Conservation (phyloP, 805 yeast species). For the Schwanniomyces vanrijiae region DNA sequence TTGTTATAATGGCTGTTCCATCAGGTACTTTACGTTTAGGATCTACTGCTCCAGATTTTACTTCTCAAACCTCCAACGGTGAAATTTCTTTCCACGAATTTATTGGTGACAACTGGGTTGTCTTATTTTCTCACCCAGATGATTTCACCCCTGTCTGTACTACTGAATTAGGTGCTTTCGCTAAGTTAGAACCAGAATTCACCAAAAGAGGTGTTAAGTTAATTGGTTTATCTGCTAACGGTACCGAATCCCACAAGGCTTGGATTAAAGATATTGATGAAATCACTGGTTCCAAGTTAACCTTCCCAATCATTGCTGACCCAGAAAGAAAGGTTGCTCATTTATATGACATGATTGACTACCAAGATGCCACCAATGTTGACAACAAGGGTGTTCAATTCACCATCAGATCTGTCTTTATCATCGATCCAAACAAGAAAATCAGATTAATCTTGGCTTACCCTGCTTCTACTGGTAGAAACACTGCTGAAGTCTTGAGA, state of each 20-base stretch:
- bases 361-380: slow-evolving; percentile 65
- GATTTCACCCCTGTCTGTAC: slow-evolving; percentile 98
- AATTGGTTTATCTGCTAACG: slow-evolving; percentile 88
- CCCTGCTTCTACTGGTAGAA: slow-evolving; percentile 95
- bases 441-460: slow-evolving; percentile 83
- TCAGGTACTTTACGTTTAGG: slow-evolving; percentile 60
- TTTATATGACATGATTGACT: slow-evolving; percentile 69
- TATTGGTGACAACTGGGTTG: slow-evolving; percentile 83
- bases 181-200: slow-evolving; percentile 85
- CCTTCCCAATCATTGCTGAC: slow-evolving; percentile 92
- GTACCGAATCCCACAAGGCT: slow-evolving; percentile 70
- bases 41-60: slow-evolving; percentile 83
- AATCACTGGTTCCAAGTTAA: slow-evolving; percentile 70
- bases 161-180: slow-evolving; percentile 93
- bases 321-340: slow-evolving; percentile 77
- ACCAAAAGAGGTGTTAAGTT: slow-evolving; percentile 81
- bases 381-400: slow-evolving; percentile 71
- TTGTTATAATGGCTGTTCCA: slow-evolving; percentile 1
- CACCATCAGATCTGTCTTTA: slow-evolving; percentile 89
- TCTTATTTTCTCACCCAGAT: slow-evolving; percentile 91
- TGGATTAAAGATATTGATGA: slow-evolving; percentile 95
- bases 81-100: slow-evolving; percentile 83
- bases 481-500: slow-evolving; percentile 88
- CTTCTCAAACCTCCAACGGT: slow-evolving; percentile 80
- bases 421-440: slow-evolving; percentile 88